These are phyloP conservation scores for Ustilago lituana DNA, from an alignment of 1,284 basidiomycete species.

Conservation along the genomic window DNA sequence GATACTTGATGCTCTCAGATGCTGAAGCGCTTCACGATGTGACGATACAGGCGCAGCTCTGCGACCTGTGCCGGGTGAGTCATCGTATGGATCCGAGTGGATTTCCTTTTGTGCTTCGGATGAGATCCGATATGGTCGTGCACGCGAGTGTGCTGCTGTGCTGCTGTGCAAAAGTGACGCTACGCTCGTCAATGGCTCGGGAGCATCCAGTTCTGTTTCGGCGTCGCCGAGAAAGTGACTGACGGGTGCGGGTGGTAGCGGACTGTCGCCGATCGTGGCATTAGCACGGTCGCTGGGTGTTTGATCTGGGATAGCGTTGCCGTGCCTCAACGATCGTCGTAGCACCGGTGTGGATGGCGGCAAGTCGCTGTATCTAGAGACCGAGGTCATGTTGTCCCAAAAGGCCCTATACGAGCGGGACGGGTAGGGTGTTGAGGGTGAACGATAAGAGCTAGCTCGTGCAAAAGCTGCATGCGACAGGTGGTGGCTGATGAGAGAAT, in stretches of 20 bases:
- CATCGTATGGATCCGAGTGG: slow-evolving; percentile 36
- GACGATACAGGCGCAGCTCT: slow-evolving; percentile 26
- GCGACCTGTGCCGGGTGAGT: slow-evolving; percentile 44
- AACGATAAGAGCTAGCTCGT: too few relatives aligned
- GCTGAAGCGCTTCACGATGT: slow-evolving; percentile 31
- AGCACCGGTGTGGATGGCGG: slow-evolving; percentile 36
- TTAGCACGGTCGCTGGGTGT: slow-evolving; percentile 41
- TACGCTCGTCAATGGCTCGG: slow-evolving; percentile 1
- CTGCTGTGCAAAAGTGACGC: too few relatives aligned
- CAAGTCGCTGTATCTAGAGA: slow-evolving; percentile 31
- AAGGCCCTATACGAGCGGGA: too few relatives aligned
- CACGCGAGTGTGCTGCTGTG: slow-evolving; percentile 1
- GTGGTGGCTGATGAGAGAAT: background rate
- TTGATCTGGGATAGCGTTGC: slow-evolving; percentile 13
- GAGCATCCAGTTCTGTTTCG: slow-evolving; percentile 22
- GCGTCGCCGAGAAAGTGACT: slow-evolving; percentile 47
- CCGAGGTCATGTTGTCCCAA: slow-evolving; percentile 28
- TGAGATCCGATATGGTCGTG: slow-evolving; percentile 24
- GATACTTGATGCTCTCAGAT: slow-evolving; percentile 30
- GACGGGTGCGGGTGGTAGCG: slow-evolving; percentile 45
- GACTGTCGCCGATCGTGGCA: slow-evolving; percentile 45
- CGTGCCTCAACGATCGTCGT: slow-evolving; percentile 38
- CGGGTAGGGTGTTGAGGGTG: too few relatives aligned
- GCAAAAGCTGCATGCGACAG: background rate
- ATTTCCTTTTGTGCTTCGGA: slow-evolving; percentile 24